Conservation (phyloP, 371 early-diverging fungal species). For the Nosema muscidifuracis region DNA sequence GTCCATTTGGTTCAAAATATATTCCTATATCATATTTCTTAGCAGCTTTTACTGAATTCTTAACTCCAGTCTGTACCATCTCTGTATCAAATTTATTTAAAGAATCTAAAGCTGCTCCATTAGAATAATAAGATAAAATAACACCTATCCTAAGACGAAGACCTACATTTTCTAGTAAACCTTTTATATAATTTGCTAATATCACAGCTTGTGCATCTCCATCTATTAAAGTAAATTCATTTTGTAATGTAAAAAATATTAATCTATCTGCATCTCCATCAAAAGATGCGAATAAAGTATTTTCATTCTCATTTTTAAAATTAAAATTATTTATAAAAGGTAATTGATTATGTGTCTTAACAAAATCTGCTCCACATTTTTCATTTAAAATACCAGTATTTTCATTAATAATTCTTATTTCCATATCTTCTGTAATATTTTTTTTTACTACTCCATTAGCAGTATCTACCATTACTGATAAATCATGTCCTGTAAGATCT, state of each 20-base stretch:
- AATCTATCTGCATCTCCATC: constrained; percentile 99
- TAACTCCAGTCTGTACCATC: constrained; percentile 87
- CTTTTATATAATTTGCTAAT: constrained; percentile 40
- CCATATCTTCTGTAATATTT: constrained; percentile 70
- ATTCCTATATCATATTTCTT: constrained; percentile 90
- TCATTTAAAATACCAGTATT: constrained; percentile 52
- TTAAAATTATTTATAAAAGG: constrained; percentile 64
- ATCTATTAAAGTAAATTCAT: constrained; percentile 47
- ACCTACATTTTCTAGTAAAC: constrained; percentile 25
- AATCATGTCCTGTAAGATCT: constrained; percentile 15
- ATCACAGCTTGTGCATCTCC: constrained; percentile 58
- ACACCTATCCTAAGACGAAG: constrained; percentile 36
- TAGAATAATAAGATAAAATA: constrained; percentile 57
- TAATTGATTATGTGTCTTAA: constrained; percentile 75
- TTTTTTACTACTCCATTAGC: constrained; percentile 81
- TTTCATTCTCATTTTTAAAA: constrained; percentile 14
- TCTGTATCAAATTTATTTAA: constrained; percentile 43
- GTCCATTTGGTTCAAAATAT: constrained; percentile 99
- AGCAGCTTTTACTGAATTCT: constrained; percentile 94
- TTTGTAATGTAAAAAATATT: constrained; percentile 73
- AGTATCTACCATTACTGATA: constrained; percentile 37
- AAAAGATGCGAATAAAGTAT: constrained; percentile 71
- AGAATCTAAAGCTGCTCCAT: constrained; percentile 47
- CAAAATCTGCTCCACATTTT: constrained; percentile 86
- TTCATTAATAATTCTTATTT: constrained; percentile 49